Base-by-base conservation (phyloP, 345 rosid genomes). In the Geranium rotundifolium region DNA sequence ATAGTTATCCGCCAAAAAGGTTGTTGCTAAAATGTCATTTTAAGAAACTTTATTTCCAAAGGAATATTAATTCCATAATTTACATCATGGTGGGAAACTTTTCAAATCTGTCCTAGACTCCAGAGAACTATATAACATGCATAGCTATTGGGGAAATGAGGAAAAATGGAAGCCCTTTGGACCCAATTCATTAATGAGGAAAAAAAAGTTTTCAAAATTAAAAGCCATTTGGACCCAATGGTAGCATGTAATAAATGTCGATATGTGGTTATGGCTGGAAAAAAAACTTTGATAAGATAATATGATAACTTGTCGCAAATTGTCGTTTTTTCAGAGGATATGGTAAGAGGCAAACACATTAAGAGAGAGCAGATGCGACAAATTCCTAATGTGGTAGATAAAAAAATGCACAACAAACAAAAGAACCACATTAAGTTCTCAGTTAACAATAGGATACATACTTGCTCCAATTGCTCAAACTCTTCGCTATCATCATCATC, bases 381-480 rank as follows among this genome's bases (percentile, higher is more conserved):
- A 7, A 23, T 23, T 23, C 27, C 27, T 23, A 23, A 23, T 37
- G 46, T 6, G 46, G 46, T 37, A 10, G 46, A 10, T 5, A 37
- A 5, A 37, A 37, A 37, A 10, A 37, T 6, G 46, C 46, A 7
- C 8, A 14, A 46, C 8, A 14, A 46, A 9, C 46, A 46, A 46
- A 14, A 46, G 13, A 12, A 14, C 13, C 14, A 46, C 14, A 16
- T 14, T 46, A 46, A 46, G 52, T 46, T 14, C 15, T 46, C 12
- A 46, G 52, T 23, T 54, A 54, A 34, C 9, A 56, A 23, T 23
- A 23, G 27, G 27, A 23, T 23, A 3, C 52, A 46, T 46, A 91
- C 98, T 81, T 81, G 85, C 71, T 74, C 76, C 63, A 76, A 76
- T 65, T 77, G 77, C 37, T 69, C 76, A 71, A 66, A 72, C 41